Conservation (phyloP, 441 rosid species). For the Cnidoscolus chayamansa region DNA sequence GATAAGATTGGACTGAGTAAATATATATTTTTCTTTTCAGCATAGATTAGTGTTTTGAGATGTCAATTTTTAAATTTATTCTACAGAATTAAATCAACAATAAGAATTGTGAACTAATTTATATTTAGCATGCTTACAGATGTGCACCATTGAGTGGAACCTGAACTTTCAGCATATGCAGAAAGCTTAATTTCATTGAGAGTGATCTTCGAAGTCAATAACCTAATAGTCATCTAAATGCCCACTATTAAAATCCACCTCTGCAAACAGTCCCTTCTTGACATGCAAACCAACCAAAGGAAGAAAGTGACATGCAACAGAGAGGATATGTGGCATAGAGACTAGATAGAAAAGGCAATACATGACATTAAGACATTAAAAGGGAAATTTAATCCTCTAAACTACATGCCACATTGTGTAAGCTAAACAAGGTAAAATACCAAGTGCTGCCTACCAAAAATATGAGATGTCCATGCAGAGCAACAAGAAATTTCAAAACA, state of each 20-base stretch:
- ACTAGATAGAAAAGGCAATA: neutral
- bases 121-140: too few relatives aligned
- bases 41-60: too few relatives aligned
- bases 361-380: too few relatives aligned
- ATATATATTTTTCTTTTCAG: too few relatives aligned
- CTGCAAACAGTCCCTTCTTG: neutral
- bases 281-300: neutral
- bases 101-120: too few relatives aligned
- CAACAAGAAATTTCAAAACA: neutral
- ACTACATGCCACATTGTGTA: neutral
- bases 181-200: neutral
- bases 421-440: neutral
- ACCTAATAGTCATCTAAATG: slow-evolving; percentile 1
- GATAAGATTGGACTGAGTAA: too few relatives aligned
- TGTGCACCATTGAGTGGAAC: too few relatives aligned
- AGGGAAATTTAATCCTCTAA: slow-evolving; percentile 4
- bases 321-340: too few relatives aligned
- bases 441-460: neutral
- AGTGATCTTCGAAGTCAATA: neutral
- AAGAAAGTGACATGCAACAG: neutral
- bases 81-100: too few relatives aligned
- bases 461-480: neutral
- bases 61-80: too few relatives aligned
- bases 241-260: neutral
- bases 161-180: neutral